A percentile compares a stretch with the other conserved stretches of the same genome.
These are phyloP conservation scores for Globisporangium perplexum DNA, from an alignment of 352 stramenopile species.

Conservation along the genomic window DNA sequence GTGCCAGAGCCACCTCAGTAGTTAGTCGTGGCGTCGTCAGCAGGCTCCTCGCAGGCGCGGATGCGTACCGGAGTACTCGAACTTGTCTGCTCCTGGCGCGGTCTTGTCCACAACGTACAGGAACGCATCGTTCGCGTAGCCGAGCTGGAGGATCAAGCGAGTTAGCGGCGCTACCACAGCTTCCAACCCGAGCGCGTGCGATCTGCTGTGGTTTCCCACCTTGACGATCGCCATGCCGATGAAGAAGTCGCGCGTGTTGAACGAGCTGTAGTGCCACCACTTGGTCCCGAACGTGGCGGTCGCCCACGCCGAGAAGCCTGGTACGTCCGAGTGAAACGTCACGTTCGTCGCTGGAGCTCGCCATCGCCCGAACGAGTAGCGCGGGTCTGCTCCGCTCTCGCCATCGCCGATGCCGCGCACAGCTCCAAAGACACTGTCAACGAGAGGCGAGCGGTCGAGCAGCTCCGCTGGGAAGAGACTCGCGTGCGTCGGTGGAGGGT, in stretches of 20 bases:
- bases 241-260: slow-evolving; percentile 32
- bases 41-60: background rate
- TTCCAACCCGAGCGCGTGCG: too few species aligned
- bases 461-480: background rate
- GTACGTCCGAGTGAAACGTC: background rate
- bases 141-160: background rate
- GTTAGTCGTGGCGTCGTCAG: background rate
- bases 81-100: background rate
- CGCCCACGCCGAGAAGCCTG: background rate
- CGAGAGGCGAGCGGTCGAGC: background rate
- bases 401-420: too few species aligned
- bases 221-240: slow-evolving; percentile 34
- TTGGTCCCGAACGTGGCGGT: slow-evolving; percentile 23
- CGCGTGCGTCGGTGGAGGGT: background rate
- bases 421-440: background rate
- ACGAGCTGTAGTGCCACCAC: slow-evolving; percentile 37
- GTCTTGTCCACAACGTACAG: background rate
- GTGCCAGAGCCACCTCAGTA: background rate
- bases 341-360: background rate
- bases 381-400: too few species aligned
- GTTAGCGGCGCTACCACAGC: too few species aligned
- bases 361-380: background rate
- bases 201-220: slow-evolving; percentile 4
- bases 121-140: background rate
- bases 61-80: background rate